Percentiles rank a stretch among this genome's conserved stretches.
Conservation (phyloP, 805 yeast species). For the Sugiyamaella boreocaroliniensis region DNA sequence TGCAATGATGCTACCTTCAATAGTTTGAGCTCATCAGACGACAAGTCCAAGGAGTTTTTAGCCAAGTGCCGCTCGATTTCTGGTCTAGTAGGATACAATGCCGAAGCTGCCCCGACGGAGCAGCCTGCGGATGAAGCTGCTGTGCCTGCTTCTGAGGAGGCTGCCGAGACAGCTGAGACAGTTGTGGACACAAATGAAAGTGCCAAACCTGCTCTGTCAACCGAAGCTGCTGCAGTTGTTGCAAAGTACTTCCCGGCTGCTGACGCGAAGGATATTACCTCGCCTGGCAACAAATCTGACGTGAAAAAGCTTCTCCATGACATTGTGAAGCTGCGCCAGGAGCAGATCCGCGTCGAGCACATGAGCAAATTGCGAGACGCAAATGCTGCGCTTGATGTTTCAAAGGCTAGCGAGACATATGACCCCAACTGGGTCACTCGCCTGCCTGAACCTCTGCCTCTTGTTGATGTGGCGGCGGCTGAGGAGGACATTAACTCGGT, state of each 20-base stretch:
- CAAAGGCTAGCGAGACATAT: slow-evolving; percentile 33
- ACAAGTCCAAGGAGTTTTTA: slow-evolving; percentile 9
- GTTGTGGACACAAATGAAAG: slow-evolving; percentile 10
- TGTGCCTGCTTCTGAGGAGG: slow-evolving; percentile 21
- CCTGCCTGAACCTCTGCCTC: slow-evolving; percentile 38
- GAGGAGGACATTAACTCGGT: slow-evolving; percentile 46
- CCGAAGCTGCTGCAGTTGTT: not conserved
- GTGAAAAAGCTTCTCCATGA: slow-evolving; percentile 30
- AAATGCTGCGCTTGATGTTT: not conserved
- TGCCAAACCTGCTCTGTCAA: not conserved
- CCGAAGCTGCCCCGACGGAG: slow-evolving; percentile 13
- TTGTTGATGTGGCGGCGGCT: slow-evolving; percentile 41
- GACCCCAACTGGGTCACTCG: slow-evolving; percentile 47
- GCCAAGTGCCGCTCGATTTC: slow-evolving; percentile 19
- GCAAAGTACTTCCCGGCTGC: slow-evolving; percentile 10
- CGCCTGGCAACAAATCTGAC: slow-evolving; percentile 19
- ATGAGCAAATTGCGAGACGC: slow-evolving; percentile 9
- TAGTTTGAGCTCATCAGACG: slow-evolving; percentile 11
- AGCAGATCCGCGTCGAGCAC: slow-evolving; percentile 13
- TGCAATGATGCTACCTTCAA: slow-evolving; percentile 17
- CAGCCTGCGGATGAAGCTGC: slow-evolving; percentile 1
- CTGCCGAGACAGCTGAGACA: slow-evolving; percentile 7
- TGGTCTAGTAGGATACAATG: slow-evolving; percentile 16
- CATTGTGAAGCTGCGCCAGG: slow-evolving; percentile 25
- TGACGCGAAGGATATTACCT: not conserved